Base-by-base conservation (phyloP, 768 basidiomycete species). In the Trametes punicea region DNA sequence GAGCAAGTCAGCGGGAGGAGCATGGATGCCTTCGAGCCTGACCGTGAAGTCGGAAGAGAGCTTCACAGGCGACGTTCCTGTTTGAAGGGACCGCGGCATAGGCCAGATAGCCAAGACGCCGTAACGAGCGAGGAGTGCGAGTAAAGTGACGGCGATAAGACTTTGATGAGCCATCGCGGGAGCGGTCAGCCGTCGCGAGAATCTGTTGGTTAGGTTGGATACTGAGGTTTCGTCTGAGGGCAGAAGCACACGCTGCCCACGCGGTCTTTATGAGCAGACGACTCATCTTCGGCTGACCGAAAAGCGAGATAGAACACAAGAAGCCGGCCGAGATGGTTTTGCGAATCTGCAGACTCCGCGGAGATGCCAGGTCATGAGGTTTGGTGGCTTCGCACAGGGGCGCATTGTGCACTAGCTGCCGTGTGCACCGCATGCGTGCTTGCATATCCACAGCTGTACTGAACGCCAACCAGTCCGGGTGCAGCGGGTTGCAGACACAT, bases 31-130 rank as follows among this genome's bases (percentile, higher is more conserved):
- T 7, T 68, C 58, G 51, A 80, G 48, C 3, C 68, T 63, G 64
- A 87, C 82, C 39, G 66, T 63, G 61, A 88, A 87, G 11, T 63
- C 49, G 0, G 74, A 57, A 0, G 79, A 71, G 30, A 88, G 77
- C n/a, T 57, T 62, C n/a, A 69, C 33, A 0, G 64, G 41, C 0
- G 42, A 53, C 2, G 60, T 51, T 16, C 74, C 74, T 0, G 65
- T 65, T 18, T 49, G 29, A 39, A 70, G 26, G 0, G 33, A 15
- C 16, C 52, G 57, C 0, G 74, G 74, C 20, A 63, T 63, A 1
- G 73, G 73, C 73, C 73, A 74, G 25, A 70, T 39, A 5, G 47
- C 41, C 2, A 20, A 10, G 25, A 16, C 38, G 18, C 18, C n/a
- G 10, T 23, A 30, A 38, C 11, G 4, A 2, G 30, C n/a, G 46